Evolutionary conservation across 768 basidiomycete genomes (phyloP), one percentile per base, ranked within the genome.

Genomic region (Boletus pseudo-olivaceus): DNA sequence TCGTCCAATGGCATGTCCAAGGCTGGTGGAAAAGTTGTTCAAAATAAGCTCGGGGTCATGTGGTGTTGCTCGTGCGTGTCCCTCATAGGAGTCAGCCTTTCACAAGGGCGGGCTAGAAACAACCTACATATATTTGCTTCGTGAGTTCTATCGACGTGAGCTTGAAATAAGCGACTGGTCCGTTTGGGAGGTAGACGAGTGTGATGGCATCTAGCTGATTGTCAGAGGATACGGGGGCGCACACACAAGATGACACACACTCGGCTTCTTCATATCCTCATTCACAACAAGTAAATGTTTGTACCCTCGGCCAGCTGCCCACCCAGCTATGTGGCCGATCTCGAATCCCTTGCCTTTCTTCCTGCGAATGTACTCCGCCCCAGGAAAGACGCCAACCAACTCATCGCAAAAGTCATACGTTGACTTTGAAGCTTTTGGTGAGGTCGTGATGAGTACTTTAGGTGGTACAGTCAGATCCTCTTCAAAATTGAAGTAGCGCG

Each of bases 371-470:
- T 93, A 92, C 66, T 97, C 91, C 1, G 91, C 90, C 15, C 95
- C 95, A 26, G 95, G 95, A 67, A 93, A 96, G 32, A 98, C 75
- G 2, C 85, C 89, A 9, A 88, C 84, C 19, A 98, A 71, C 68
- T 97, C 97, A 58, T 95, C 92, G 62, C 93, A 93, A 68, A 99
- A 94, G 32, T 90, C 87, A 60, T 93, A 96, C 1, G 94, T 96
- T 17, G 81, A 73, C 65, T 88, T 90, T n/a, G 90, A 88, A 6
- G 93, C 89, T 59, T 89, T 90, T 15, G 86, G 83, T 0, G 90
- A 93, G 6, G 95, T 98, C 4, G 95, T 98, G 45, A 98, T 82
- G 47, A 98, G 78, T 48, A 96, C 82, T 72, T 90, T 96, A 3
- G 92, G 90, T 5, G 93, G 92, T 1, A 86, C 69, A 17, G 73